Evolutionary conservation across 352 stramenopile species (phyloP).

Genomic region (Phytophthora pluvialis): DNA sequence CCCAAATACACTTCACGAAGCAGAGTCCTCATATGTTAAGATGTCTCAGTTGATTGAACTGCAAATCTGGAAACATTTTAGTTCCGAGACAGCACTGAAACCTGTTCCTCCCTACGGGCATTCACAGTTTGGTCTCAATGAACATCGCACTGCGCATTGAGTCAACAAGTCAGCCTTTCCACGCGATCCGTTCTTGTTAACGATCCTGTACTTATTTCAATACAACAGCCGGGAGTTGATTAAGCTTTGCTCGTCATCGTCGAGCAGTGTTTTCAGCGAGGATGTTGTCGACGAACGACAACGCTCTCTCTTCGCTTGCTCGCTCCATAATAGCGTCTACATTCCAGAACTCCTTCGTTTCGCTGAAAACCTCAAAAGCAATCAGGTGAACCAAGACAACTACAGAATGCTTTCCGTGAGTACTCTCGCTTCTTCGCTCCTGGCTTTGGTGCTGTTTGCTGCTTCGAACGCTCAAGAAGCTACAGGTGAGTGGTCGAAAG

Average conservation of each 20-base stretch:
- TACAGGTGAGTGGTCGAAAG: not conserved
- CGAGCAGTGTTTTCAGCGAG: not conserved
- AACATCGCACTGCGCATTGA: not conserved
- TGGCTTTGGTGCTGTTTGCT: not conserved
- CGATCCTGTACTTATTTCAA: not conserved
- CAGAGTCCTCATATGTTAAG: not conserved
- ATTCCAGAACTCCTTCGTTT: slow-evolving; percentile 2
- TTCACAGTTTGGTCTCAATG: not conserved
- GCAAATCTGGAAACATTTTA: not conserved
- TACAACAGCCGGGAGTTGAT: slow-evolving; percentile 11
- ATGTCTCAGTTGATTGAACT: not conserved
- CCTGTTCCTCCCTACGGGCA: not conserved
- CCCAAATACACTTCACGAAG: not conserved
- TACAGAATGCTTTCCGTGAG: not conserved
- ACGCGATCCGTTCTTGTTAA: not conserved
- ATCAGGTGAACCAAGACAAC: not conserved
- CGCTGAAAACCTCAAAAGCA: not conserved
- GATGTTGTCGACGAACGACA: slow-evolving; percentile 8
- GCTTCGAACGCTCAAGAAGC: slow-evolving; percentile 12
- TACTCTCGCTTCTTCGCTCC: slow-evolving; percentile 1
- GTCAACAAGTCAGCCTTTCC: slow-evolving; percentile 5
- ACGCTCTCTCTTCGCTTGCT: not conserved
- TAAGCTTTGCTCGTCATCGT: slow-evolving; percentile 3
- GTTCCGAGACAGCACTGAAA: too few relatives aligned
- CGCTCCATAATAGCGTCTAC: not conserved